Percentiles rank a stretch among this genome's conserved stretches.
phyloP scores from a whole-genome alignment of 2,329 filamentous ascomycete genomes.

The Epichloe glyceriae region DNA sequence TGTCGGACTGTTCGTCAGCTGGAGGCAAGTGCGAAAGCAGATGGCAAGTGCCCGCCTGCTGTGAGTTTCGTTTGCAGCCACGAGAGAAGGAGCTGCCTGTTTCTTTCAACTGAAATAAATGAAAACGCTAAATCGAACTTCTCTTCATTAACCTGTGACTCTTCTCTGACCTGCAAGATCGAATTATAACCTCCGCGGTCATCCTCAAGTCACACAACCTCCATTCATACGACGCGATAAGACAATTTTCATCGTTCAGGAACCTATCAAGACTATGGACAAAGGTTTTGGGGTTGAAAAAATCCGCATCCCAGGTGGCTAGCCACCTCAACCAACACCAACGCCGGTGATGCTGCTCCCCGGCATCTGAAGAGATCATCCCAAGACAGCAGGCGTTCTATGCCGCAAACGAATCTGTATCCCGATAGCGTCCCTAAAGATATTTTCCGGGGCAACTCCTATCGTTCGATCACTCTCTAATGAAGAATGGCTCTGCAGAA shows the following conservation, averaged over 20 bases:
- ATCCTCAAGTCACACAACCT: background rate
- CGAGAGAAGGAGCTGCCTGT: background rate
- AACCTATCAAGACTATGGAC: background rate
- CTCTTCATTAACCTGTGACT: too few species aligned
- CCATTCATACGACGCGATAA: background rate
- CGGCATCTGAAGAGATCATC: background rate
- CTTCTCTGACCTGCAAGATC: too few species aligned
- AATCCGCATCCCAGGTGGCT: background rate
- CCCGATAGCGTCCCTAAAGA: background rate
- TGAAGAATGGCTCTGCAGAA: background rate
- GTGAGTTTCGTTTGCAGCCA: background rate
- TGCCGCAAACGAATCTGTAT: background rate
- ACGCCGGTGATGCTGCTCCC: background rate
- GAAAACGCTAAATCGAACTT: too few species aligned
- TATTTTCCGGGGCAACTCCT: background rate
- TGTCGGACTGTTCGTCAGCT: background rate
- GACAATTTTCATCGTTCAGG: background rate
- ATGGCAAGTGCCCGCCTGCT: background rate
- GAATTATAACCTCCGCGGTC: too few species aligned
- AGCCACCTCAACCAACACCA: background rate
- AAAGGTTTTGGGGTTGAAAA: background rate
- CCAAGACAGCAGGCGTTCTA: background rate
- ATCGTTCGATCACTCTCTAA: background rate
- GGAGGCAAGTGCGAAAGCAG: background rate
- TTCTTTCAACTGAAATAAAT: background rate